A percentile compares a stretch with the other conserved stretches of the same genome.
Evolutionary conservation across 2,329 filamentous ascomycete genomes (phyloP).

Genomic region (Purpureocillium lavendulum): DNA sequence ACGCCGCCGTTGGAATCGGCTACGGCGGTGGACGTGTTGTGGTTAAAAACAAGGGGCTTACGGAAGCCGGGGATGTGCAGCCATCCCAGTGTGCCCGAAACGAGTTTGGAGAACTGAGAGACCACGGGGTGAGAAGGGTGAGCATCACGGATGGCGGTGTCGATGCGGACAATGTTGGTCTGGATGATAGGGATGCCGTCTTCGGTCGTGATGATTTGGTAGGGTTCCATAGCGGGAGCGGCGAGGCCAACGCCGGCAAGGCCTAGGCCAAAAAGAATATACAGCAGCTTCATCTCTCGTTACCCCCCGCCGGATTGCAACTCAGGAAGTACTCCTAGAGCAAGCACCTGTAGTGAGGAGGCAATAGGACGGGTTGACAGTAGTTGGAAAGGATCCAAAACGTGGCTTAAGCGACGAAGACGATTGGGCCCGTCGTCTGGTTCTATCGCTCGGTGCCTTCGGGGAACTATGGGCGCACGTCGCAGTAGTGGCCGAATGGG

Average conservation of each 20-base stretch:
- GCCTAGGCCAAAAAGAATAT: slow-evolving; percentile 3
- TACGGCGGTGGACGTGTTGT: slow-evolving; percentile 4
- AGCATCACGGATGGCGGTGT: background rate
- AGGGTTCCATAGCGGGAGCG: slow-evolving; percentile 1
- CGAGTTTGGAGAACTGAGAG: slow-evolving; percentile 1
- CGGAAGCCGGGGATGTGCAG: slow-evolving; percentile 3
- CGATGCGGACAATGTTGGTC: slow-evolving; percentile 5
- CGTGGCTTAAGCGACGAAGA: too few relatives aligned
- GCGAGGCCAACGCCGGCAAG: slow-evolving; percentile 5
- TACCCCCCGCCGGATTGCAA: too few relatives aligned
- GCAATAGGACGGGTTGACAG: too few relatives aligned
- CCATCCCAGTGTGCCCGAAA: slow-evolving; percentile 4
- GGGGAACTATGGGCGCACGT: too few relatives aligned
- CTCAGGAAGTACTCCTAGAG: too few relatives aligned
- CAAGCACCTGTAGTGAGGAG: too few relatives aligned
- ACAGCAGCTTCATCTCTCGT: slow-evolving; percentile 3
- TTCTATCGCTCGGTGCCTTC: too few relatives aligned
- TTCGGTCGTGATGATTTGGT: slow-evolving; percentile 2
- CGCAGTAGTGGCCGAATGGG: too few relatives aligned
- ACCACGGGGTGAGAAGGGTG: background rate
- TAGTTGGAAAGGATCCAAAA: too few relatives aligned
- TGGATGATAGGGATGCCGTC: slow-evolving; percentile 1
- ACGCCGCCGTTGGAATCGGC: slow-evolving; percentile 10
- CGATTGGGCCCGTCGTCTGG: too few relatives aligned
- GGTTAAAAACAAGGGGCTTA: slow-evolving; percentile 8